Conservation (phyloP, 495 filamentous ascomycete species). For the Pyrenula aspistea region DNA sequence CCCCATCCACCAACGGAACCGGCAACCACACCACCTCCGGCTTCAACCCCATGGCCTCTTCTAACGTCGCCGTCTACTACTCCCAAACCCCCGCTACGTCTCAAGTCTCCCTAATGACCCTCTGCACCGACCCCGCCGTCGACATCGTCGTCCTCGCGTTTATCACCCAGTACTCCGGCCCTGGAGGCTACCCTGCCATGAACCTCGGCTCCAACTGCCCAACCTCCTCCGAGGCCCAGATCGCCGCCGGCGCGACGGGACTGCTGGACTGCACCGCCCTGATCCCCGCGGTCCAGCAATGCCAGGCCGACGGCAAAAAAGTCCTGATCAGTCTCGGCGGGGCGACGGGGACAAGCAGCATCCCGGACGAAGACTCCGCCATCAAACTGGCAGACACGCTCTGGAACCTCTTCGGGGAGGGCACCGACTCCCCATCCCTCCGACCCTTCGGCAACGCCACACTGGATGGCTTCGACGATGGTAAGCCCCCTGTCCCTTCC, state of each 20-base stretch:
- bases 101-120: constrained; percentile 7
- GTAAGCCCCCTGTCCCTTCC: constrained; percentile 15
- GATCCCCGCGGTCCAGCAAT: constrained; percentile 30
- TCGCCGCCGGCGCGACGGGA: constrained; percentile 10
- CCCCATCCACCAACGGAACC: neutral
- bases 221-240: constrained; percentile 9
- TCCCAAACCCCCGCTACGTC: neutral
- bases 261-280: constrained; percentile 26
- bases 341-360: constrained; percentile 22
- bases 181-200: constrained; percentile 15
- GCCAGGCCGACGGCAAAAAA: constrained; percentile 35
- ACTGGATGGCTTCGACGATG: constrained; percentile 51
- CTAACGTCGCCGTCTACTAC: neutral
- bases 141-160: constrained; percentile 43
- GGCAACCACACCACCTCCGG: neutral
- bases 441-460: constrained; percentile 40
- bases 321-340: constrained; percentile 40
- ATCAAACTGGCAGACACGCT: constrained; percentile 33
- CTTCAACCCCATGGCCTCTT: neutral
- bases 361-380: constrained; percentile 28
- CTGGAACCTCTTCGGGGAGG: constrained; percentile 40
- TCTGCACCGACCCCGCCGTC: constrained; percentile 21
- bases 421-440: constrained; percentile 13
- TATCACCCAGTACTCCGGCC: constrained; percentile 26
- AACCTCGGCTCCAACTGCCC: constrained; percentile 15